phyloP scores from a whole-genome alignment of 2,329 filamentous ascomycete genomes.

The Hypoxylon sp. region DNA sequence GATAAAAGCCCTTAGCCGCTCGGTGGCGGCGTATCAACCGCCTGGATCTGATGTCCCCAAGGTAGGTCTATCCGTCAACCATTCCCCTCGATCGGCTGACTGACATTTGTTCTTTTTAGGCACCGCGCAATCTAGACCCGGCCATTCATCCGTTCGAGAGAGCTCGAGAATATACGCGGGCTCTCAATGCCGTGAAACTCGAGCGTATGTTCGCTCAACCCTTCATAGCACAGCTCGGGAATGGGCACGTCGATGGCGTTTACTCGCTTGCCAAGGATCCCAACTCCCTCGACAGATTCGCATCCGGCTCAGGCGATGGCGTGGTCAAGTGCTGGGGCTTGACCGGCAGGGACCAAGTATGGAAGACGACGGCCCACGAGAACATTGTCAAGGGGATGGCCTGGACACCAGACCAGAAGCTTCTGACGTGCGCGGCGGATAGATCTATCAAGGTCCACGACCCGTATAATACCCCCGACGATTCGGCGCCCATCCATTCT shows the following conservation, averaged over 20 bases:
- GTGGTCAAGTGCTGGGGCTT: constrained; percentile 71
- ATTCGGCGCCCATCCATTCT: constrained; percentile 77
- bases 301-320: constrained; percentile 89
- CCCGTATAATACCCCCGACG: constrained; percentile 76
- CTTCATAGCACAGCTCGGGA: constrained; percentile 80
- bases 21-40: constrained; percentile 69
- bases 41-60: constrained; percentile 71
- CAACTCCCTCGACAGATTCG: constrained; percentile 74
- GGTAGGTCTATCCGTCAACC: constrained; percentile 19
- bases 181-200: constrained; percentile 82
- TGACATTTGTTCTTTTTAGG: constrained; percentile 48
- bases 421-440: constrained; percentile 88
- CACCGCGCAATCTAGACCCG: constrained; percentile 68
- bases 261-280: constrained; percentile 85
- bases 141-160: constrained; percentile 90
- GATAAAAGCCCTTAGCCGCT: constrained; percentile 72
- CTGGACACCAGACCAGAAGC: constrained; percentile 85
- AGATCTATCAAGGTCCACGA: constrained; percentile 90
- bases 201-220: constrained; percentile 90
- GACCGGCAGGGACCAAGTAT: constrained; percentile 59
- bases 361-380: constrained; percentile 88
- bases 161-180: constrained; percentile 61
- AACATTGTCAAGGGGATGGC: constrained; percentile 91
- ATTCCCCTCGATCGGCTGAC: constrained; percentile 4
- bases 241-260: constrained; percentile 90